Evolutionary conservation across 768 basidiomycete genomes (phyloP).

Genomic region (Coprinellus micaceus): DNA sequence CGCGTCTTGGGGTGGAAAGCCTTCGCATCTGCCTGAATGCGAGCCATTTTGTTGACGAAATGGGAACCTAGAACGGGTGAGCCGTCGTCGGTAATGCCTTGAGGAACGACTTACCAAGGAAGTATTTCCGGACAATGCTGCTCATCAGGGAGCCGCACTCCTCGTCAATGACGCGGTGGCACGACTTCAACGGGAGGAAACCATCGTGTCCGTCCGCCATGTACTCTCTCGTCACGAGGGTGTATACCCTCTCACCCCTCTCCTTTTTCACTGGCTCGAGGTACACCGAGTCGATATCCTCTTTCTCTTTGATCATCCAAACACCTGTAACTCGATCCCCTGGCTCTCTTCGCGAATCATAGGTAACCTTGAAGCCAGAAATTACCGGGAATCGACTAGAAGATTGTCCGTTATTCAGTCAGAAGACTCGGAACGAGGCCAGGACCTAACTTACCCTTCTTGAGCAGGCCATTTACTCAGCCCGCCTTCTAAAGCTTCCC

Average conservation of each 20-base stretch:
- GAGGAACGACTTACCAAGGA: constrained; percentile 56
- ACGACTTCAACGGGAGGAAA: constrained; percentile 61
- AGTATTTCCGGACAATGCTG: constrained; percentile 74
- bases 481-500: constrained; percentile 73
- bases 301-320: constrained; percentile 49
- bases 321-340: constrained; percentile 73
- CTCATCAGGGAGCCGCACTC: constrained; percentile 81
- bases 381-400: constrained; percentile 83
- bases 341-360: constrained; percentile 77
- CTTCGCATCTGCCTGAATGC: constrained; percentile 27
- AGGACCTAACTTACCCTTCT: constrained; percentile 60
- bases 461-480: constrained; percentile 82
- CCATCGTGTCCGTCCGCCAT: constrained; percentile 85
- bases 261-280: constrained; percentile 53
- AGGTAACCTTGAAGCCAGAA: constrained; percentile 78
- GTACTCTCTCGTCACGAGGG: constrained; percentile 82
- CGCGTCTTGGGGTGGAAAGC: constrained; percentile 34
- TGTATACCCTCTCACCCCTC: constrained; percentile 58
- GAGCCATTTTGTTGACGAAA: constrained; percentile 65
- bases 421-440: neutral
- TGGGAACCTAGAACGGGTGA: constrained; percentile 51
- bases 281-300: constrained; percentile 32
- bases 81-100: neutral
- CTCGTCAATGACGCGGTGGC: constrained; percentile 72
- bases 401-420: neutral